Evolutionary conservation across 164 flowering plant species (phyloP).

Genomic region (Santalum album): DNA sequence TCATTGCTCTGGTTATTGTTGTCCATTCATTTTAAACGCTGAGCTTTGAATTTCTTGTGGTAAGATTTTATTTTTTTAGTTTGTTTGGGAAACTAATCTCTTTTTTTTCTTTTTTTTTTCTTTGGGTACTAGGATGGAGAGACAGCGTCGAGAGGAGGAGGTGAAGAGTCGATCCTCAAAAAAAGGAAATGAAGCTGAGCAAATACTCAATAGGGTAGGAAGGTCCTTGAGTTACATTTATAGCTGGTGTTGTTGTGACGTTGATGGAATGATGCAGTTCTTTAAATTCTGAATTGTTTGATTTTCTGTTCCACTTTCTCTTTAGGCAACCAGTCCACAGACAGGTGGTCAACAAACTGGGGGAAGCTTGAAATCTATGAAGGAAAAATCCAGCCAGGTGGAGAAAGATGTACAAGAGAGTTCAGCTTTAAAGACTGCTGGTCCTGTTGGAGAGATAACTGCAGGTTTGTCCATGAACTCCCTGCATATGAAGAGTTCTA

Average conservation of each 20-base stretch:
- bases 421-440: conserved; percentile 73
- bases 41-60: too few species aligned
- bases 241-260: too few species aligned
- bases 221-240: background rate
- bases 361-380: conserved; percentile 80
- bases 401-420: conserved; percentile 80
- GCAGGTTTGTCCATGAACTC: conserved; percentile 51
- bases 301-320: background rate
- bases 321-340: conserved; percentile 92
- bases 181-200: conserved; percentile 81
- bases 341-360: conserved; percentile 67
- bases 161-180: conserved; percentile 59
- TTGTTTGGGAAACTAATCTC: too few species aligned
- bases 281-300: background rate
- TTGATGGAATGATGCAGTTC: too few species aligned
- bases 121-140: conserved; percentile 67
- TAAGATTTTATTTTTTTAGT: too few species aligned
- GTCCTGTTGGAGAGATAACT: conserved; percentile 87
- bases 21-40: too few species aligned
- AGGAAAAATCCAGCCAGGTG: conserved; percentile 60
- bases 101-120: background rate
- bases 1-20: too few species aligned
- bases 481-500: too few species aligned
- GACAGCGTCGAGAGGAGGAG: conserved; percentile 96
- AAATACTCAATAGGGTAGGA: conserved; percentile 67